A percentile compares a stretch with the other conserved stretches of the same genome.
Conservation (phyloP, 441 rosid genomes). For the Populus hybrid region DNA sequence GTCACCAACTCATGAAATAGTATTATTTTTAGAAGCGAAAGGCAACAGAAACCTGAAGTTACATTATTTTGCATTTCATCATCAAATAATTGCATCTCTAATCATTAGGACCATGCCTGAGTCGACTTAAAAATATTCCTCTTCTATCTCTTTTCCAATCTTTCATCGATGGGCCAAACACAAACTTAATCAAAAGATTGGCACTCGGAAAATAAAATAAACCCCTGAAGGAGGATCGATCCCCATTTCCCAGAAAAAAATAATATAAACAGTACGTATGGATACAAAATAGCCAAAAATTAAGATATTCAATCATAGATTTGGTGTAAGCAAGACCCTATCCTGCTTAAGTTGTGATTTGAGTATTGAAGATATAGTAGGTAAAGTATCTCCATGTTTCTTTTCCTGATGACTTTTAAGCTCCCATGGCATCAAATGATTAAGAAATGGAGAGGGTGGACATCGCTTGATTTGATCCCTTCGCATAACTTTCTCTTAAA, state of each 20-base stretch:
- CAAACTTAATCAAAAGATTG: constrained; percentile 2
- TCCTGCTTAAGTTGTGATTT: not conserved
- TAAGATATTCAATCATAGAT: not conserved
- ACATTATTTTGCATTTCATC: constrained; percentile 10
- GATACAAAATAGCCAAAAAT: not conserved
- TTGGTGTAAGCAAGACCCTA: not conserved
- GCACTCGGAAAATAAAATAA: not conserved
- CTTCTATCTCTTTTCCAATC: constrained; percentile 16
- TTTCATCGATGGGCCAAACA: constrained; percentile 21
- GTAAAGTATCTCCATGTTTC: constrained; percentile 18
- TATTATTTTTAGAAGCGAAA: not conserved
- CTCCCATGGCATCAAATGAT: constrained; percentile 19
- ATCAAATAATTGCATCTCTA: constrained; percentile 31
- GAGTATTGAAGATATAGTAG: constrained; percentile 18
- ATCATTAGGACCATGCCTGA: constrained; percentile 33
- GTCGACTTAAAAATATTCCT: constrained; percentile 20
- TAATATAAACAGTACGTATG: not conserved
- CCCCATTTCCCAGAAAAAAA: not conserved
- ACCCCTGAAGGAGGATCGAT: not conserved
- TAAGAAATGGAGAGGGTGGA: constrained; percentile 6
- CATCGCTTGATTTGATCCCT: not conserved
- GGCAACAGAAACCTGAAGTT: constrained; percentile 7
- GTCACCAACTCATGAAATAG: too few relatives aligned
- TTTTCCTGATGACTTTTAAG: constrained; percentile 24
- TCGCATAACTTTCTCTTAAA: not conserved